Evolutionary conservation across 371 early-diverging fungal species (phyloP).

Genomic region (Syncephalastrum sp.): DNA sequence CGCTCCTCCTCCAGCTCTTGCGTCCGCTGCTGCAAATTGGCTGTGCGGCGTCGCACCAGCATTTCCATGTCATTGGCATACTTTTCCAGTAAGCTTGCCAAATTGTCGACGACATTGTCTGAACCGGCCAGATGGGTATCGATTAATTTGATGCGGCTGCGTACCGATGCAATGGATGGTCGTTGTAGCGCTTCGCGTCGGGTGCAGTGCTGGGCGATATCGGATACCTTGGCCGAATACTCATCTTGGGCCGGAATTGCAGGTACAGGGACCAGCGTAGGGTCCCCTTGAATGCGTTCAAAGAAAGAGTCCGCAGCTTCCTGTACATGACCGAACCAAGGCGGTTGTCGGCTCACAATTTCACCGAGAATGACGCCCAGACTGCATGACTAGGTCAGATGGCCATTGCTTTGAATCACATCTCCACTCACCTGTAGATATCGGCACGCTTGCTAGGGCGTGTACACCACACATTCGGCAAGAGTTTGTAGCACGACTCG

Average conservation of each 20-base stretch:
- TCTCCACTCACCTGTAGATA: constrained; percentile 32
- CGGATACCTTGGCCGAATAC: constrained; percentile 40
- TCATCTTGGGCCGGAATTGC: constrained; percentile 23
- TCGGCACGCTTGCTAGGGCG: constrained; percentile 38
- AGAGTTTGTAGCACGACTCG: constrained; percentile 31
- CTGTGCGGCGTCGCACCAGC: constrained; percentile 45
- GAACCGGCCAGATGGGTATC: constrained; percentile 45
- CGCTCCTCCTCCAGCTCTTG: constrained; percentile 52
- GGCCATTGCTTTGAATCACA: not conserved
- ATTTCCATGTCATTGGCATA: constrained; percentile 58
- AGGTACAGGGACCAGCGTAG: constrained; percentile 13
- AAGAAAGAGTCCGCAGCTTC: constrained; percentile 18
- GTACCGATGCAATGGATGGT: constrained; percentile 37
- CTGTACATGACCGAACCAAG: constrained; percentile 22
- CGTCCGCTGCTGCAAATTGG: constrained; percentile 50
- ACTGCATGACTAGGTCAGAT: constrained; percentile 13
- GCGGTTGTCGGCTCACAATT: constrained; percentile 42
- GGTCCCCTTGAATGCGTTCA: constrained; percentile 23
- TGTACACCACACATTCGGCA: constrained; percentile 26
- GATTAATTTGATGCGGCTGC: constrained; percentile 34
- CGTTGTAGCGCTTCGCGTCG: constrained; percentile 26
- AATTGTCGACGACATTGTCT: constrained; percentile 47
- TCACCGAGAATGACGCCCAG: constrained; percentile 52
- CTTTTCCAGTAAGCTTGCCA: constrained; percentile 52
- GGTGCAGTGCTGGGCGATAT: constrained; percentile 35